A percentile compares a stretch with the other conserved stretches of the same genome.
Conservation (phyloP, 2,329 filamentous ascomycete species). For the Chaetomiaceae sp. region DNA sequence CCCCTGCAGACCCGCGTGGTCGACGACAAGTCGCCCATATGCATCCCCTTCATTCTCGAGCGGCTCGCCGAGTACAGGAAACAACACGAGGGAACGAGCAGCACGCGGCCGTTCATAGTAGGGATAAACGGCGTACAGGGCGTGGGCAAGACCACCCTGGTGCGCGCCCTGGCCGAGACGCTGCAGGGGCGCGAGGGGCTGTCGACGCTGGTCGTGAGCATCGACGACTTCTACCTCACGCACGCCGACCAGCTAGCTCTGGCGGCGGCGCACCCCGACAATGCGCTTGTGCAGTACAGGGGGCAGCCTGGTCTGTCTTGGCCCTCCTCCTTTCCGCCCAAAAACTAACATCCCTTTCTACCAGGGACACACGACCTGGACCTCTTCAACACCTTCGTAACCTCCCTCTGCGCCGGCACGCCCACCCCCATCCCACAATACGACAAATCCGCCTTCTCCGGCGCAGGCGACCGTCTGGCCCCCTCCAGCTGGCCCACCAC, state of each 20-base stretch:
- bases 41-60: slow-evolving; percentile 68
- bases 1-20: slow-evolving; percentile 41
- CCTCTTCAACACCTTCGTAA: slow-evolving; percentile 58
- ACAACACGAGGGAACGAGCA: slow-evolving; percentile 31
- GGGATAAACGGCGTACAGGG: slow-evolving; percentile 90
- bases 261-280: slow-evolving; percentile 58
- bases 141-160: slow-evolving; percentile 86
- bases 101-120: slow-evolving; percentile 65
- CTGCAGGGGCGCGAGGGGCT: slow-evolving; percentile 53
- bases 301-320: slow-evolving; percentile 64
- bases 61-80: slow-evolving; percentile 41
- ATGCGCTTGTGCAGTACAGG: slow-evolving; percentile 71
- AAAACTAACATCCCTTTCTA: neutral
- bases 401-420: slow-evolving; percentile 43
- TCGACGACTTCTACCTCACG: slow-evolving; percentile 84
- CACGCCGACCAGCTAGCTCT: slow-evolving; percentile 62
- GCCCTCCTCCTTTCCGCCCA: slow-evolving; percentile 6
- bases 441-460: slow-evolving; percentile 73
- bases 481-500: slow-evolving; percentile 55
- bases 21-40: slow-evolving; percentile 73
- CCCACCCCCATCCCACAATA: slow-evolving; percentile 63
- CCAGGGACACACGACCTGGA: slow-evolving; percentile 63
- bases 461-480: slow-evolving; percentile 68
- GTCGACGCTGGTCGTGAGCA: slow-evolving; percentile 65
- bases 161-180: slow-evolving; percentile 56